Percentiles rank a stretch among this genome's conserved stretches.
Conservation (phyloP, 225 moss, liverwort and hornwort genomes). For the Marchantia paleacea region DNA sequence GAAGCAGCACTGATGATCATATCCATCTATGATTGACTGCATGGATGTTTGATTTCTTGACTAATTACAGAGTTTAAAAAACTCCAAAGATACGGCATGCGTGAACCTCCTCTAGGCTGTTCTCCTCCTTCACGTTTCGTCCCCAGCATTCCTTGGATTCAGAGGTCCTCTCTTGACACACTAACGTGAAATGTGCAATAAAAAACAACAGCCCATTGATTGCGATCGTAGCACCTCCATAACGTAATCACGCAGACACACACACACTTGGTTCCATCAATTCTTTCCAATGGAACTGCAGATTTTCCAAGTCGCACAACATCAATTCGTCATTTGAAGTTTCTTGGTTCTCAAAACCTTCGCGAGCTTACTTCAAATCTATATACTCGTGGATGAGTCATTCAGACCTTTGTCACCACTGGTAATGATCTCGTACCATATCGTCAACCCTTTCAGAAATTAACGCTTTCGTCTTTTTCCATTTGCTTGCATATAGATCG, state of each 20-base stretch:
- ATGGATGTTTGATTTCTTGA: too few species aligned
- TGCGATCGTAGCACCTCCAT: not conserved
- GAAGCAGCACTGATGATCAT: not conserved
- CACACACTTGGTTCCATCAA: conserved; percentile 54
- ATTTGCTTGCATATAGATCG: too few species aligned
- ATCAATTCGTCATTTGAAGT: conserved; percentile 34
- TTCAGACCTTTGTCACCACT: too few species aligned
- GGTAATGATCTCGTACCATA: too few species aligned
- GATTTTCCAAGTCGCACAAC: conserved; percentile 33
- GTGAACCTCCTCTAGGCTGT: not conserved
- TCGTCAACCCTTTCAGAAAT: too few species aligned
- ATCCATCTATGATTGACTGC: not conserved
- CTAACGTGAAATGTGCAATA: not conserved
- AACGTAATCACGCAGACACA: not conserved
- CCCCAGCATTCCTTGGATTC: not conserved
- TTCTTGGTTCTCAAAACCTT: too few species aligned
- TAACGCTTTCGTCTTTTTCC: too few species aligned
- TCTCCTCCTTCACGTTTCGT: not conserved
- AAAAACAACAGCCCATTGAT: not conserved
- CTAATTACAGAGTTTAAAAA: too few species aligned
- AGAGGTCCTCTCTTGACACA: not conserved
- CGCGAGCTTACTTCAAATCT: too few species aligned
- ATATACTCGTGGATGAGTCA: too few species aligned
- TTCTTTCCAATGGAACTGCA: conserved; percentile 63
- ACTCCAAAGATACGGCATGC: not conserved